Evolutionary conservation across 768 basidiomycete species (phyloP).

Genomic region (Auricularia sp.): DNA sequence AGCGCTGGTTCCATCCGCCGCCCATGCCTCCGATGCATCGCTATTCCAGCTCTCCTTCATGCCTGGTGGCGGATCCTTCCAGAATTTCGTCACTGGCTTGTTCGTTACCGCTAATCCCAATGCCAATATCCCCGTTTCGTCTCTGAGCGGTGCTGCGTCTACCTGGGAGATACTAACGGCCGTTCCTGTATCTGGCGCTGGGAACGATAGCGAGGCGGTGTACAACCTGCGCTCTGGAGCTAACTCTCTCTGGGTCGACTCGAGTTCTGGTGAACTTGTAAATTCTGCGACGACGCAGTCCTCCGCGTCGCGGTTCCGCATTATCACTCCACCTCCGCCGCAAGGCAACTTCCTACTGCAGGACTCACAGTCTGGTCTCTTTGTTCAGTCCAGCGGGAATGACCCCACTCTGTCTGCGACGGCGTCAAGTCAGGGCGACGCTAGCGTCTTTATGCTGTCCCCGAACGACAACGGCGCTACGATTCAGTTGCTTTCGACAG

Average conservation of each 20-base stretch:
- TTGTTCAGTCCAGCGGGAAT: background rate
- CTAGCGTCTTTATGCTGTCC: background rate
- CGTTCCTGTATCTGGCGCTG: background rate
- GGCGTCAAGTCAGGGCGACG: background rate
- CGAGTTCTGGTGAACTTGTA: background rate
- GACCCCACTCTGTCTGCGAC: background rate
- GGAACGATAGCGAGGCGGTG: background rate
- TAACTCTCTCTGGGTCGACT: background rate
- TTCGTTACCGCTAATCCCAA: background rate
- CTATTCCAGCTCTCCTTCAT: conserved; percentile 20
- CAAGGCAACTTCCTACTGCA: background rate
- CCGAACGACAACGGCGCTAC: background rate
- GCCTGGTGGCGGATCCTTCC: conserved; percentile 21
- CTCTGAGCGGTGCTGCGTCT: background rate
- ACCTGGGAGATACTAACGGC: background rate
- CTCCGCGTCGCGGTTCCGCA: background rate
- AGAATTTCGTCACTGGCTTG: background rate
- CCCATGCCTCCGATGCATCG: conserved; percentile 13
- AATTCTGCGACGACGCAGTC: background rate
- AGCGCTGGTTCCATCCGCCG: conserved; percentile 17
- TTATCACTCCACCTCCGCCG: background rate
- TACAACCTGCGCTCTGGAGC: background rate
- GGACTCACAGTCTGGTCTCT: background rate
- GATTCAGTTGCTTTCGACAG: background rate
- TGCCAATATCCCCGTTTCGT: background rate